phyloP scores from a whole-genome alignment of 2,329 filamentous ascomycete species.

The Apiospora phragmitis region DNA sequence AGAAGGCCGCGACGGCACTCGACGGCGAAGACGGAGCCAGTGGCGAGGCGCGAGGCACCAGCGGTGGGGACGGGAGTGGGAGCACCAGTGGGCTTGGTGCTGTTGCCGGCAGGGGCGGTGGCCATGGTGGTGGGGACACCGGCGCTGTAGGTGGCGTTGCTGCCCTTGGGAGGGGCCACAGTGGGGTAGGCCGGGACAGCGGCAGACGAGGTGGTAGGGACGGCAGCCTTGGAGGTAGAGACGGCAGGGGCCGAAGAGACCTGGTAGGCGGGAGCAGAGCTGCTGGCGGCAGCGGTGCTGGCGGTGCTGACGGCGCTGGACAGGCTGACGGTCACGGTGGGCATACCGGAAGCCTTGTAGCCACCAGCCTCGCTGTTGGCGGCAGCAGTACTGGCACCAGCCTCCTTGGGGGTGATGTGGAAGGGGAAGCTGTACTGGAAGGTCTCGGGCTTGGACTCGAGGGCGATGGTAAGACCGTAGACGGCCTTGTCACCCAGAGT shows the following conservation, averaged over 20 bases:
- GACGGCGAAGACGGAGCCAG: slow-evolving; percentile 39
- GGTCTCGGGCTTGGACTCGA: slow-evolving; percentile 45
- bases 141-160: slow-evolving; percentile 30
- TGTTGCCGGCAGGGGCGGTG: slow-evolving; percentile 25
- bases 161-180: slow-evolving; percentile 30
- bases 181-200: slow-evolving; percentile 24
- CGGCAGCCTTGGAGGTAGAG: slow-evolving; percentile 18
- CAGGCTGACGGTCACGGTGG: slow-evolving; percentile 21
- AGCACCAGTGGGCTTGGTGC: slow-evolving; percentile 19
- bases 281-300: slow-evolving; percentile 21
- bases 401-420: slow-evolving; percentile 39
- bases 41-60: slow-evolving; percentile 34
- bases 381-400: slow-evolving; percentile 9
- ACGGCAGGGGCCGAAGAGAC: not conserved
- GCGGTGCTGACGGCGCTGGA: slow-evolving; percentile 21
- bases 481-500: slow-evolving; percentile 44
- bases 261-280: not conserved
- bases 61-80: slow-evolving; percentile 24
- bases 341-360: not conserved
- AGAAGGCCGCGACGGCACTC: slow-evolving; percentile 41
- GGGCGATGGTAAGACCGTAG: slow-evolving; percentile 59
- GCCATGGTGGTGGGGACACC: slow-evolving; percentile 17
- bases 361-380: slow-evolving; percentile 7
- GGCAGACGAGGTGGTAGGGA: slow-evolving; percentile 21
- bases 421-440: slow-evolving; percentile 68